A percentile compares a stretch with the other conserved stretches of the same genome.
Evolutionary conservation across 106 monocot genomes (phyloP).

Genomic region (Narthecium ossifragum): DNA sequence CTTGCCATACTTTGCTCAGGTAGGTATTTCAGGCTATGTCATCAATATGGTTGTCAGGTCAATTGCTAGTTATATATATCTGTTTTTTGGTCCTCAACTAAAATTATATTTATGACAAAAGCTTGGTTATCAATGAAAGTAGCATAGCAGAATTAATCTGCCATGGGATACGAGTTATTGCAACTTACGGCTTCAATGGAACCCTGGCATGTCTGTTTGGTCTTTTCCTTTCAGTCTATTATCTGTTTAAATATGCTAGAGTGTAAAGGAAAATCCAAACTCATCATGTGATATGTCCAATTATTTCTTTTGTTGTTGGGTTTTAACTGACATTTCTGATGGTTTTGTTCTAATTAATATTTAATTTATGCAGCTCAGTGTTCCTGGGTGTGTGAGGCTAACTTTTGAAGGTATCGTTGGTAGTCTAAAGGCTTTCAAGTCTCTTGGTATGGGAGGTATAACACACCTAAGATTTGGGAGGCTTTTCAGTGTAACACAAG

Average conservation of each 20-base stretch:
- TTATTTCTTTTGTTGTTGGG: not conserved
- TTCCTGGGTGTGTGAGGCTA: slow-evolving; percentile 32
- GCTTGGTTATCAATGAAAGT: too few species aligned
- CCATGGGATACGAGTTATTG: not conserved
- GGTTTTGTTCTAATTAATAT: not conserved
- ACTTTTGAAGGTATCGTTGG: slow-evolving; percentile 27
- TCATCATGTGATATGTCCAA: not conserved
- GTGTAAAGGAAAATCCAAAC: not conserved
- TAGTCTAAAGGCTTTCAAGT: slow-evolving; percentile 38
- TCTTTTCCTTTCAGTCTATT: too few species aligned
- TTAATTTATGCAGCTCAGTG: slow-evolving; percentile 27
- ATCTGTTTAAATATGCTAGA: not conserved
- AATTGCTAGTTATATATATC: too few species aligned
- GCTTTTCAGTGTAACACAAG: slow-evolving; percentile 17
- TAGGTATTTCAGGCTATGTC: too few species aligned
- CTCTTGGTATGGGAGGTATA: slow-evolving; percentile 16
- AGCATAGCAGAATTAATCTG: not conserved
- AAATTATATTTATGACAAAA: too few species aligned
- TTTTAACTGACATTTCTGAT: not conserved
- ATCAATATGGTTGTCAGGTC: too few species aligned
- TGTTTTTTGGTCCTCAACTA: too few species aligned
- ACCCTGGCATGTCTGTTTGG: too few species aligned
- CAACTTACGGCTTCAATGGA: not conserved
- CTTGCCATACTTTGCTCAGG: too few species aligned
- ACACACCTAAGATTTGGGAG: slow-evolving; percentile 32